phyloP scores from a whole-genome alignment of 768 basidiomycete genomes.

The Podaxis sp. region DNA sequence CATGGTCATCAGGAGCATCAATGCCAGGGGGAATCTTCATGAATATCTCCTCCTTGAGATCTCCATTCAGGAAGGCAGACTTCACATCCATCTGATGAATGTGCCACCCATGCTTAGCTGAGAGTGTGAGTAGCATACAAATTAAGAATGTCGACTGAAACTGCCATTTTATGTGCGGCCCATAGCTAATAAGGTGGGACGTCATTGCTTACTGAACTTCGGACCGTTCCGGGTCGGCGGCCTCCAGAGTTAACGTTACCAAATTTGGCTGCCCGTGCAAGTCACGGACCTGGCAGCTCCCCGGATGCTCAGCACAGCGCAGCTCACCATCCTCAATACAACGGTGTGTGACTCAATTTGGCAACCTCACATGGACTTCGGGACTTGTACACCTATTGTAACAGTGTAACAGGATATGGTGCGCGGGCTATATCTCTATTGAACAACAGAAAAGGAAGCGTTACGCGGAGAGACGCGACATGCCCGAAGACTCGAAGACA shows the following conservation, averaged over 20 bases:
- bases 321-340: not conserved
- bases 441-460: not conserved
- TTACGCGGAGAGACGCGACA: not conserved
- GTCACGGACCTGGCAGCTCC: not conserved
- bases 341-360: not conserved
- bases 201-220: too few relatives aligned
- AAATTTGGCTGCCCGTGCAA: not conserved
- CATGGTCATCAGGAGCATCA: slow-evolving; percentile 8
- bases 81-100: too few relatives aligned
- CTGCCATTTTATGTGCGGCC: too few relatives aligned
- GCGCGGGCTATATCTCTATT: not conserved
- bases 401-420: not conserved
- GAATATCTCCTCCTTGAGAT: slow-evolving; percentile 21
- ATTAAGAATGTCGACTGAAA: too few relatives aligned
- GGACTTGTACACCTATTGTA: not conserved
- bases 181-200: too few relatives aligned
- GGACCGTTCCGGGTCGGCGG: too few relatives aligned
- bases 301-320: not conserved
- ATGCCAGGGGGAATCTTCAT: slow-evolving; percentile 16
- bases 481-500: not conserved
- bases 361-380: not conserved
- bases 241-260: not conserved
- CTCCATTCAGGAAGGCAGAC: slow-evolving; percentile 23
- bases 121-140: too few relatives aligned
- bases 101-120: too few relatives aligned